These are phyloP conservation scores for Mercurialis annua DNA, from an alignment of 345 rosid species.

Conservation along the genomic window DNA sequence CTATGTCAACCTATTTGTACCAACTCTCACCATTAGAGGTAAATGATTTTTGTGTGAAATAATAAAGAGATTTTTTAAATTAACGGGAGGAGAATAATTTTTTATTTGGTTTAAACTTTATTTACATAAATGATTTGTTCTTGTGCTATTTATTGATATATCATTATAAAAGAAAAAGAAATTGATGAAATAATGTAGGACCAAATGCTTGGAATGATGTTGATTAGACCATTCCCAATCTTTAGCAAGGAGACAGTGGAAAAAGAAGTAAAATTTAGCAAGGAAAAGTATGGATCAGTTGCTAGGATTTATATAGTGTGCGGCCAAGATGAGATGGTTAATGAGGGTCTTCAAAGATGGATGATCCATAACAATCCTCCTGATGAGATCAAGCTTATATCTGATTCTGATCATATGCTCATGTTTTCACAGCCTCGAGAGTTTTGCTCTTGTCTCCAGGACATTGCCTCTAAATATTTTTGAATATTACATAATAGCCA, in stretches of 20 bases:
- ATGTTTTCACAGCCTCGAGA: constrained; percentile 29
- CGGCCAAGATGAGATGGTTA: neutral
- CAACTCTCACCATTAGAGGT: constrained; percentile 46
- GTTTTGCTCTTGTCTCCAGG: constrained; percentile 2
- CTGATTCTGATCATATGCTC: constrained; percentile 26
- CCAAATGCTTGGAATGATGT: constrained; percentile 6
- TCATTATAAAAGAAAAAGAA: no score
- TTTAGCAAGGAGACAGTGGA: neutral
- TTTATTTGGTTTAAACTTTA: no score
- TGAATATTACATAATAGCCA: no score
- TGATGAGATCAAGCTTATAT: constrained; percentile 8
- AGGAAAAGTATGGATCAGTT: constrained; percentile 19
- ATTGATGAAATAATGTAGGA: constrained; percentile 17
- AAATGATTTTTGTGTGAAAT: neutral
- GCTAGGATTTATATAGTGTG: constrained; percentile 13
- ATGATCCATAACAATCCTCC: constrained; percentile 17
- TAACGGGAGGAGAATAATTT: no score
- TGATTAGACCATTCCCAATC: constrained; percentile 5
- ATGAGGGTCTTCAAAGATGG: constrained; percentile 14
- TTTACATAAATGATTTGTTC: neutral
- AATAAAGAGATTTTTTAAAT: no score
- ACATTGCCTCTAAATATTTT: constrained; percentile 14
- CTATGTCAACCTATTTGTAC: constrained; percentile 25
- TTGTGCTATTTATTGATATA: no score
- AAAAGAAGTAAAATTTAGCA: neutral